Base-by-base conservation (phyloP, 2,329 filamentous ascomycete genomes). In the Venturiaceae sp. region DNA sequence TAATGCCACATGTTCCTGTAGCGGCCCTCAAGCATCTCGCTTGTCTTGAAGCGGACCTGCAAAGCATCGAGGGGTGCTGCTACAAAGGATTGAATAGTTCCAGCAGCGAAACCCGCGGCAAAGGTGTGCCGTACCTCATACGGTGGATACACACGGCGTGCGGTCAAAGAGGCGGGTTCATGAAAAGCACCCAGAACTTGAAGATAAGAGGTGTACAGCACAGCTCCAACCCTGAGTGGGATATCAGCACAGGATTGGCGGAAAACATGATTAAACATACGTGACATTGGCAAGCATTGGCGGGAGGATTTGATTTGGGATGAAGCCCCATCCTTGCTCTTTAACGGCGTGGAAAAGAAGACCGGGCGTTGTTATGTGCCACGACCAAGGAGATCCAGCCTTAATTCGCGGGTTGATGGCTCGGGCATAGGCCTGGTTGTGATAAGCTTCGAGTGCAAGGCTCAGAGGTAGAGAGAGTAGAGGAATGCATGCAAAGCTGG, bases 61-160 rank as follows among this genome's bases (percentile, higher is more conserved):
- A 92, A 80, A 0, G 88, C 88, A 63, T 92, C 88, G 6, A 91
- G 75, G 0, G 88, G 88, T 0, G 87, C 88, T 0, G 87, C 88
- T 9, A 90, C 69, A 16, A 90, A 66, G 61, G 85, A 88, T 71
- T 91, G 87, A 1, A 90, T 69, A 1, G 77, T 77, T 0, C 88
- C 88, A 0, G 87, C 88, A 0, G 87, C 71, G 36, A 89, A 77
- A 0, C 88, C 88, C 0, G 88, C 87, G 0, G 83, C 75, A 59
- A 90, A 88, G 2, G 86, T 88, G 37, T 85, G 79, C 0, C 66
- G 65, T 0, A 83, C 80, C 0, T 80, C 75, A 0, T 87, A 85
- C 2, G 87, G 87, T 1, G 87, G 88, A 64, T 87, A 90, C 3
- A 86, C 82, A 5, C 86, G 79, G 66, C 83, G 86, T 26, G 78